A percentile compares a stretch with the other conserved stretches of the same genome.
phyloP scores from a whole-genome alignment of 164 flowering plant species.

The Magnolia changhungtana region DNA sequence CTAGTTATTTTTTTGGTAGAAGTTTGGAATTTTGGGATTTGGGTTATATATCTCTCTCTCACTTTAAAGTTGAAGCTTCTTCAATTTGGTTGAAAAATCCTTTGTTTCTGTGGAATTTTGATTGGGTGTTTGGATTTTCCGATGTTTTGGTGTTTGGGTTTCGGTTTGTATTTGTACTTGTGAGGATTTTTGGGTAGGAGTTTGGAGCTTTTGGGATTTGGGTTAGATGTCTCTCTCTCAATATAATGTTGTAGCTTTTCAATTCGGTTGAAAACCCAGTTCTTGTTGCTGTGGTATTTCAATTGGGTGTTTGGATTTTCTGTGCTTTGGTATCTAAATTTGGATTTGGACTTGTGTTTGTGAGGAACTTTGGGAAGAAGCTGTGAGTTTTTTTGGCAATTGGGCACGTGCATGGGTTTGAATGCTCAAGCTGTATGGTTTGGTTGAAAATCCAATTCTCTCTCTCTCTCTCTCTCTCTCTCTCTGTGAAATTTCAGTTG shows the following conservation, averaged over 20 bases:
- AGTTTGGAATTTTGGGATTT: neutral
- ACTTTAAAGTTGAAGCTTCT: neutral
- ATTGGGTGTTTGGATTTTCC: neutral
- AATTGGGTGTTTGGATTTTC: neutral
- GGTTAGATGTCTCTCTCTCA: neutral
- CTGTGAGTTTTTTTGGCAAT: neutral
- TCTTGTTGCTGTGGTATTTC: neutral
- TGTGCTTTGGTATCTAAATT: too few relatives aligned
- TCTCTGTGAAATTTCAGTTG: neutral
- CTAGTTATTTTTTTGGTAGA: neutral
- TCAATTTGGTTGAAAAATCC: neutral
- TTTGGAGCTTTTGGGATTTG: neutral
- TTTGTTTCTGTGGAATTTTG: neutral
- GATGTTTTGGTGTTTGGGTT: neutral
- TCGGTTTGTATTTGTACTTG: neutral
- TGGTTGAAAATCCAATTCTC: neutral
- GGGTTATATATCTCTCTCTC: neutral
- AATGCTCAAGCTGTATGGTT: neutral
- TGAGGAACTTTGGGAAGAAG: neutral
- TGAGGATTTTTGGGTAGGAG: neutral
- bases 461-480: too few relatives aligned
- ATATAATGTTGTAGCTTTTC: neutral
- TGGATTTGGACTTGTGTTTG: neutral
- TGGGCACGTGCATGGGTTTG: neutral
- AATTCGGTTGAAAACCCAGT: neutral